These are phyloP conservation scores for Inga oerstediana DNA, from an alignment of 306 rosid species.

Conservation along the genomic window DNA sequence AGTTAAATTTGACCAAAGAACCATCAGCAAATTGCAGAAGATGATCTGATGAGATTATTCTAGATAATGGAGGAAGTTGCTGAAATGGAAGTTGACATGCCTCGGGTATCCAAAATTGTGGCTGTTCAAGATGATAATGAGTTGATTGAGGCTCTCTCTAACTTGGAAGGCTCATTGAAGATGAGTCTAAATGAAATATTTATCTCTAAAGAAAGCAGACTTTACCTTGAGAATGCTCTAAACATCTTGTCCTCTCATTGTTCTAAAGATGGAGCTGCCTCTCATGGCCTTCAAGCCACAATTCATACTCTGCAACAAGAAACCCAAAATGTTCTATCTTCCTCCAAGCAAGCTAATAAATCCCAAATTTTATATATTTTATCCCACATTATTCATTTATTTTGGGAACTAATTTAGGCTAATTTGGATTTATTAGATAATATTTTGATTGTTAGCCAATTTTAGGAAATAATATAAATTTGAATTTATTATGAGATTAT, in stretches of 20 bases:
- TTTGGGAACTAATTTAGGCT: no score
- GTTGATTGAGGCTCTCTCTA: neutral
- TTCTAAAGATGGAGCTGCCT: no score
- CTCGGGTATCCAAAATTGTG: no score
- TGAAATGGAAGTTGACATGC: neutral
- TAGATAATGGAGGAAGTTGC: neutral
- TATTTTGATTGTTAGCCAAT: no score
- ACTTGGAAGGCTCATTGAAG: neutral
- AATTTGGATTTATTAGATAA: no score
- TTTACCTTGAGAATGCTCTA: neutral
- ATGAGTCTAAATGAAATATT: no score
- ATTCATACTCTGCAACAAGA: neutral
- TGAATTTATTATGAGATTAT: no score
- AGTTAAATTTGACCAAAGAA: no score
- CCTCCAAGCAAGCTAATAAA: neutral
- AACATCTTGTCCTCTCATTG: neutral
- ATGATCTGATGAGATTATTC: constrained; percentile 10
- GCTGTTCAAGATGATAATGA: neutral
- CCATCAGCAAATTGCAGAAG: neutral
- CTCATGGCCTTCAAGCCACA: neutral
- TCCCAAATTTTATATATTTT: no score
- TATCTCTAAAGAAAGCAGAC: neutral
- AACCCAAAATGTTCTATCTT: neutral
- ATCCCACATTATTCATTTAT: no score
- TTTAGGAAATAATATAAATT: no score